Conservation (phyloP, 176 grass and related monocot species). For the Ensete glaucum region DNA sequence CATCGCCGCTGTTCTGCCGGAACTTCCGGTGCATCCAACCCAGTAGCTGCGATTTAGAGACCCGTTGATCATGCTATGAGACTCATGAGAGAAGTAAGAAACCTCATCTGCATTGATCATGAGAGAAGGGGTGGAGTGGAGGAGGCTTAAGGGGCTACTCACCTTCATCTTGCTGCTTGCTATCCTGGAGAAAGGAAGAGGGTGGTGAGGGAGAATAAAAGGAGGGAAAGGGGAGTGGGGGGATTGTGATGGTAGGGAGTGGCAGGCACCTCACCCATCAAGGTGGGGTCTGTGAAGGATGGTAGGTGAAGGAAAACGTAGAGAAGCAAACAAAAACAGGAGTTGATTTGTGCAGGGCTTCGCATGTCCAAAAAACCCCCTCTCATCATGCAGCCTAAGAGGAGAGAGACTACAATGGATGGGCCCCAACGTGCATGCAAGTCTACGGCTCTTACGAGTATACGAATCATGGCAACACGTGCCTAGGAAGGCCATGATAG, state of each 20-base stretch:
- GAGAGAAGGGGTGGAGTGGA: neutral
- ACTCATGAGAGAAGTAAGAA: neutral
- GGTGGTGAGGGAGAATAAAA: conserved; percentile 12
- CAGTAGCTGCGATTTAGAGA: conserved; percentile 38
- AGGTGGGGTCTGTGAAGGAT: neutral
- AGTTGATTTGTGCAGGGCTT: too few relatives aligned
- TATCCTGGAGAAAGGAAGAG: conserved; percentile 15
- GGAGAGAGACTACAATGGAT: too few relatives aligned
- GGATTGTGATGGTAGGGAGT: conserved; percentile 7
- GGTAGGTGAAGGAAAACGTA: conserved; percentile 51
- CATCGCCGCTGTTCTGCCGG: conserved; percentile 58
- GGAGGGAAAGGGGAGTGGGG: conserved; percentile 16
- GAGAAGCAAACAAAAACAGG: conserved; percentile 48
- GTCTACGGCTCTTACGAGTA: too few relatives aligned
- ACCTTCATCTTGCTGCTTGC: conserved; percentile 59
- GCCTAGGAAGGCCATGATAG: too few relatives aligned
- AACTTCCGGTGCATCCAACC: conserved; percentile 98
- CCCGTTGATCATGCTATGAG: too few relatives aligned
- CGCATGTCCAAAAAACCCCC: too few relatives aligned
- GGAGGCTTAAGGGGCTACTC: neutral
- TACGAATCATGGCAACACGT: too few relatives aligned
- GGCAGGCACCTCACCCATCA: conserved; percentile 10
- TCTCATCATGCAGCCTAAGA: too few relatives aligned
- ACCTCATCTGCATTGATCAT: conserved; percentile 39
- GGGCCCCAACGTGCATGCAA: too few relatives aligned